A percentile compares a stretch with the other conserved stretches of the same genome.
Evolutionary conservation across 108 stramenopile genomes (phyloP).

Genomic region (Stephanodiscus triporus): DNA sequence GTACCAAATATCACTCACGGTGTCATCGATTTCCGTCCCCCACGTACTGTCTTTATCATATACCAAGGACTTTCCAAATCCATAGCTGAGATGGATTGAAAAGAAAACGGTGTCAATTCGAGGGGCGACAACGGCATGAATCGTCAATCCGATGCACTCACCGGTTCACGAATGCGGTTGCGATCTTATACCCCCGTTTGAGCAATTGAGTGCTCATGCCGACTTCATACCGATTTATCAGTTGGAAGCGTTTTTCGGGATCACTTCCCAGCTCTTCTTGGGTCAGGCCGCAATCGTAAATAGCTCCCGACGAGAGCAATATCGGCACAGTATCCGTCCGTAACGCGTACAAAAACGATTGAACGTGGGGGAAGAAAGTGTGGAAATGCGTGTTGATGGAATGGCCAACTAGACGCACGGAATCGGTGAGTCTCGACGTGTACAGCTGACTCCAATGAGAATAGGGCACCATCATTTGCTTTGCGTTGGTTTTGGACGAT

Average conservation of each 20-base stretch:
- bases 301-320: conserved; percentile 36
- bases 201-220: conserved; percentile 51
- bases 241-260: conserved; percentile 32
- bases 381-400: conserved; percentile 54
- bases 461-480: conserved; percentile 33
- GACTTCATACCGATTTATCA: conserved; percentile 54
- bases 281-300: conserved; percentile 54
- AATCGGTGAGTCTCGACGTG: conserved; percentile 39
- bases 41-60: conserved; percentile 29
- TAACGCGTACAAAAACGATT: conserved; percentile 53
- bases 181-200: conserved; percentile 45
- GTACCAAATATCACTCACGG: conserved; percentile 50
- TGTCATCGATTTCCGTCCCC: conserved; percentile 45
- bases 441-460: conserved; percentile 53
- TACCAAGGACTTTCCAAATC: conserved; percentile 31
- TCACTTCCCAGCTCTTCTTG: conserved; percentile 29
- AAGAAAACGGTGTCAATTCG: too few species aligned
- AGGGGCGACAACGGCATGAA: too few species aligned
- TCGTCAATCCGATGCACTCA: neutral
- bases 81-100: conserved; percentile 5
- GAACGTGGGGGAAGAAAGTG: conserved; percentile 51
- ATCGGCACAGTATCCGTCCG: conserved; percentile 41
- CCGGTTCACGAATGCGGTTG: conserved; percentile 41
- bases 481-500: conserved; percentile 12
- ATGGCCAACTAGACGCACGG: conserved; percentile 48